Evolutionary conservation across 2,329 filamentous ascomycete species (phyloP).

Genomic region (Cladosporium velox): DNA sequence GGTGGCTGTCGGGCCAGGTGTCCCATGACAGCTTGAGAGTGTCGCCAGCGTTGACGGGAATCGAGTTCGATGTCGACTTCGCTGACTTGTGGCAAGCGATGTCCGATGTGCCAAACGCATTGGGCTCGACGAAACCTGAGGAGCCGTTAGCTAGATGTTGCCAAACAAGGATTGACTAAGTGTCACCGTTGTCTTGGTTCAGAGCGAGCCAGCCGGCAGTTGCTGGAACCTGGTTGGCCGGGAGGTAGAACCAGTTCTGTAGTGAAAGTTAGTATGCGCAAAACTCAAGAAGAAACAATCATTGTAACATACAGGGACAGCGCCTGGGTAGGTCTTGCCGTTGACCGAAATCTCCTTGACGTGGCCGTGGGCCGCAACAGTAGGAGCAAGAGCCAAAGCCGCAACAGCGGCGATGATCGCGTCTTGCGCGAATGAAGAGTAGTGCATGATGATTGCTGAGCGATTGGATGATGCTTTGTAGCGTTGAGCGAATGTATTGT

Average conservation of each 20-base stretch:
- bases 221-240: background rate
- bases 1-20: slow-evolving; percentile 64
- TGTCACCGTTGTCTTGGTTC: slow-evolving; percentile 40
- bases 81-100: slow-evolving; percentile 55
- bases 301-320: background rate
- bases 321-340: slow-evolving; percentile 44
- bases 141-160: background rate
- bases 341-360: slow-evolving; percentile 47
- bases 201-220: slow-evolving; percentile 19
- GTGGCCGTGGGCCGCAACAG: slow-evolving; percentile 47
- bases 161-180: background rate
- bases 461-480: slow-evolving; percentile 9
- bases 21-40: slow-evolving; percentile 63
- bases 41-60: slow-evolving; percentile 60
- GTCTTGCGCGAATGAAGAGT: slow-evolving; percentile 20
- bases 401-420: slow-evolving; percentile 11
- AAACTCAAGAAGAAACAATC: background rate
- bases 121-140: slow-evolving; percentile 32
- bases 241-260: slow-evolving; percentile 18
- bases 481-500: slow-evolving; percentile 8
- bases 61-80: slow-evolving; percentile 51
- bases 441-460: slow-evolving; percentile 14
- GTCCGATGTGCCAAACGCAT: slow-evolving; percentile 29
- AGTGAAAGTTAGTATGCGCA: background rate
- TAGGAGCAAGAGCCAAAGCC: slow-evolving; percentile 16